These are phyloP conservation scores for Nevesoporus exiguus DNA, from an alignment of 768 basidiomycete species.

Conservation along the genomic window DNA sequence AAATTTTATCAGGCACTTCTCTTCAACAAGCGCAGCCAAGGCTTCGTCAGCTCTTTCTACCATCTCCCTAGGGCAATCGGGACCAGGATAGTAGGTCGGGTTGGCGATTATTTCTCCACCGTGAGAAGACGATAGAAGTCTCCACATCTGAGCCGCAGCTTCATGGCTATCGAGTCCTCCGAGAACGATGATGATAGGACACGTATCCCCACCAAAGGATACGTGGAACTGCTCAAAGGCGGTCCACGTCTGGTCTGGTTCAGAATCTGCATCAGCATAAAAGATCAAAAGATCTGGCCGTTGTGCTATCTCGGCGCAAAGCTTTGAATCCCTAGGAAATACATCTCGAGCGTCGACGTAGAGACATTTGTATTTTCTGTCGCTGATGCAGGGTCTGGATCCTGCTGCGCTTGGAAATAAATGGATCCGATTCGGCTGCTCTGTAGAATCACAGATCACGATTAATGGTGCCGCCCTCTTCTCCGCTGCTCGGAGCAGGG, in stretches of 20 bases:
- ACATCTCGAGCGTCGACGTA: slow-evolving; percentile 4
- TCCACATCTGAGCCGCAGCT: slow-evolving; percentile 16
- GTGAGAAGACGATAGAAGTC: slow-evolving; percentile 8
- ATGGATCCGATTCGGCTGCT: background rate
- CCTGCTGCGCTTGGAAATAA: slow-evolving; percentile 4
- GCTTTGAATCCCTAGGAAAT: background rate
- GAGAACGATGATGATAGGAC: slow-evolving; percentile 23
- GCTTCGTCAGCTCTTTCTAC: slow-evolving; percentile 16
- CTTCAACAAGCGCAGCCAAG: slow-evolving; percentile 18
- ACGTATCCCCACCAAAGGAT: slow-evolving; percentile 17
- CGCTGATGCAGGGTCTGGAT: background rate
- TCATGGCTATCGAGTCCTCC: slow-evolving; percentile 15
- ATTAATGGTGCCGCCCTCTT: slow-evolving; percentile 13
- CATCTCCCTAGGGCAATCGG: slow-evolving; percentile 8
- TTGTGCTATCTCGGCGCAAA: background rate
- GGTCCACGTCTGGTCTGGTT: slow-evolving; percentile 10
- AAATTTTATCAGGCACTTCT: slow-evolving; percentile 18
- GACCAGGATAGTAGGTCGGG: slow-evolving; percentile 21
- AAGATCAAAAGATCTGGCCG: slow-evolving; percentile 25
- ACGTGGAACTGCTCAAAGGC: slow-evolving; percentile 16
- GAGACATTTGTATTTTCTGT: slow-evolving; percentile 14
- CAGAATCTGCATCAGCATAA: slow-evolving; percentile 12
- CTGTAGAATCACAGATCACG: slow-evolving; percentile 15
- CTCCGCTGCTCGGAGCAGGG: slow-evolving; percentile 12
- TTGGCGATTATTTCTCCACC: slow-evolving; percentile 15